These are phyloP conservation scores for Paraconiothyrium brasiliense DNA, from an alignment of 2,329 filamentous ascomycete genomes.

Conservation along the genomic window DNA sequence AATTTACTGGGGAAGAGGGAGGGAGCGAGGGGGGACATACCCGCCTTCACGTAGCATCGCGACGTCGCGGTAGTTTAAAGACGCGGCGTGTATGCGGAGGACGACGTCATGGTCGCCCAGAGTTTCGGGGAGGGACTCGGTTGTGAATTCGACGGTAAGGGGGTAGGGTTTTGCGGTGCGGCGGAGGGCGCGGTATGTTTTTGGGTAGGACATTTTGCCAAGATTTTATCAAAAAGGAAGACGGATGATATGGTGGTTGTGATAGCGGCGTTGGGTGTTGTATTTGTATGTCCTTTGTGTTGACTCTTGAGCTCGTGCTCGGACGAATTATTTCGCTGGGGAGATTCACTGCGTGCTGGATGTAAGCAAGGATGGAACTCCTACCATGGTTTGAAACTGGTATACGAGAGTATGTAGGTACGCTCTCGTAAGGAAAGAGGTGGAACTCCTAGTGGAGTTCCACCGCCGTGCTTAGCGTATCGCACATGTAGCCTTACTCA, in stretches of 20 bases:
- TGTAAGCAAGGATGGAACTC: neutral
- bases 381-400: neutral
- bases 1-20: neutral
- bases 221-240: no score
- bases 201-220: conserved; percentile 10
- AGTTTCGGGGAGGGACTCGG: conserved; percentile 25
- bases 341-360: neutral
- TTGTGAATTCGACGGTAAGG: conserved; percentile 17
- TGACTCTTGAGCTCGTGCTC: no score
- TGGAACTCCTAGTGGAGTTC: no score
- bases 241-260: no score
- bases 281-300: no score
- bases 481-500: neutral
- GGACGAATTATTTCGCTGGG: no score
- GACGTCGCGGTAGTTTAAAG: conserved; percentile 41
- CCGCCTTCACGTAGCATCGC: conserved; percentile 33
- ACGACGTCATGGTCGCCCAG: conserved; percentile 31
- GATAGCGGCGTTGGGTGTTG: no score
- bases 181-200: conserved; percentile 10
- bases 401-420: neutral
- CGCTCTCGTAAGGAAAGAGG: no score
- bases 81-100: conserved; percentile 37
- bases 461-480: neutral
- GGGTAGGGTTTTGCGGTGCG: conserved; percentile 18
- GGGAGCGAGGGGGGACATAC: conserved; percentile 21